Evolutionary conservation across 352 stramenopile genomes (phyloP).

Genomic region (Phytopythium montanum): DNA sequence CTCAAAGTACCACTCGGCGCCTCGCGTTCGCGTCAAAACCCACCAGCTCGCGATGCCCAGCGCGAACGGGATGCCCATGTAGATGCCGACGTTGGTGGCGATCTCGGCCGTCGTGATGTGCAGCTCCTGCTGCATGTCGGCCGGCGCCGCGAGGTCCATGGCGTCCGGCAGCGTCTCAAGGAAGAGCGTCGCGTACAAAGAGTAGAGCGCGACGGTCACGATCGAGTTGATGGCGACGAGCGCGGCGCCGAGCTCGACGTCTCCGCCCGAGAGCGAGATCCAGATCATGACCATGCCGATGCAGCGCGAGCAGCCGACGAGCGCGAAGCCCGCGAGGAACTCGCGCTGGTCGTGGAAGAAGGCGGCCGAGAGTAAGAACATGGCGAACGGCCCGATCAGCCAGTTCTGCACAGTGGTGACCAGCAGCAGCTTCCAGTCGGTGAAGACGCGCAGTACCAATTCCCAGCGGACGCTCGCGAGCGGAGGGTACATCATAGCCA

Average conservation of each 20-base stretch:
- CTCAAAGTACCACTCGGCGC: conserved; percentile 43
- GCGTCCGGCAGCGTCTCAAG: conserved; percentile 38
- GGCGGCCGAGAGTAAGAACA: conserved; percentile 45
- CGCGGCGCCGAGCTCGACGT: conserved; percentile 63
- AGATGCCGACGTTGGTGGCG: conserved; percentile 55
- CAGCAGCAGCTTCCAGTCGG: conserved; percentile 44
- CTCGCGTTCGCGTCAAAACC: conserved; percentile 30
- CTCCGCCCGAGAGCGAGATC: conserved; percentile 54
- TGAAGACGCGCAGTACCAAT: conserved; percentile 32
- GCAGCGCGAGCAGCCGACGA: conserved; percentile 67
- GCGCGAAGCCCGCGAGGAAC: conserved; percentile 62
- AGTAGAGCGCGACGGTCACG: conserved; percentile 58
- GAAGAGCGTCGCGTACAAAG: conserved; percentile 53
- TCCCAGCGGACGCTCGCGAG: conserved; percentile 56
- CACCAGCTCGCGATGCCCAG: conserved; percentile 35
- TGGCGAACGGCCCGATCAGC: conserved; percentile 44
- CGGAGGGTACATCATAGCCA: conserved; percentile 66
- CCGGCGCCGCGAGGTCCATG: conserved; percentile 25
- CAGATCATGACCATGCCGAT: conserved; percentile 87
- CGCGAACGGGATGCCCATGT: conserved; percentile 67
- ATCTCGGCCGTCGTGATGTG: conserved; percentile 42
- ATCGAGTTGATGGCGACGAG: conserved; percentile 74
- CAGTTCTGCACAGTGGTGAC: conserved; percentile 64
- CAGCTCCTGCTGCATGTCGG: conserved; percentile 18
- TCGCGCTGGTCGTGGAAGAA: conserved; percentile 46